phyloP scores from a whole-genome alignment of 495 filamentous ascomycete species.

The Penicillium macrosclerotiorum region DNA sequence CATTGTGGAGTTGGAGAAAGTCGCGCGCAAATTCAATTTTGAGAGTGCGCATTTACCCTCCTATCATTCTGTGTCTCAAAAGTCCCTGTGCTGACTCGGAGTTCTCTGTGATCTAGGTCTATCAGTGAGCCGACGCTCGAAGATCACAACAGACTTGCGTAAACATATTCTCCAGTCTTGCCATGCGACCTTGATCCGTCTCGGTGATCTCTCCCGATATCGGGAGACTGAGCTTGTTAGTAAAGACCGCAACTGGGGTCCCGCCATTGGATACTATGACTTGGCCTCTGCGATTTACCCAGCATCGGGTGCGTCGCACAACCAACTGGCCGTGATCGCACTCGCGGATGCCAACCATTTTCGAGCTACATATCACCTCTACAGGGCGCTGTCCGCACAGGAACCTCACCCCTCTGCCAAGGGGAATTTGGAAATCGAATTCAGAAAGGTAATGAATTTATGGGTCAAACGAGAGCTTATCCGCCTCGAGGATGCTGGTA shows the following conservation, averaged over 20 bases:
- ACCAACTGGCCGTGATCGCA: conserved; percentile 86
- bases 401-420: conserved; percentile 70
- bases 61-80: conserved; percentile 1
- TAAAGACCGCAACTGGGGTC: conserved; percentile 73
- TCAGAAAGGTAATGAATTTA: conserved; percentile 64
- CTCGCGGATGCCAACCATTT: conserved; percentile 73
- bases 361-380: conserved; percentile 82
- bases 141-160: conserved; percentile 48
- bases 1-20: conserved; percentile 68
- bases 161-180: conserved; percentile 67
- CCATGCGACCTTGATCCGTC: conserved; percentile 76
- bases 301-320: conserved; percentile 74
- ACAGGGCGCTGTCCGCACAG: conserved; percentile 70
- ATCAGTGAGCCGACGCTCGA: conserved; percentile 33
- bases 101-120: conserved; percentile 33
- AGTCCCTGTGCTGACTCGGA: conserved; percentile 27
- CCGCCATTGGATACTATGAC: conserved; percentile 79
- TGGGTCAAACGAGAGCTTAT: conserved; percentile 62
- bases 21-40: conserved; percentile 66
- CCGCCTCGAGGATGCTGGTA: conserved; percentile 48
- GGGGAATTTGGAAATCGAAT: conserved; percentile 76
- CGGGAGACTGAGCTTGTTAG: conserved; percentile 65
- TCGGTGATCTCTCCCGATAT: conserved; percentile 91
- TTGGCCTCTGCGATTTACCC: conserved; percentile 78
- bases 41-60: conserved; percentile 44